Base-by-base conservation (phyloP, 345 rosid species). In the Eucalyptus dawsonii region DNA sequence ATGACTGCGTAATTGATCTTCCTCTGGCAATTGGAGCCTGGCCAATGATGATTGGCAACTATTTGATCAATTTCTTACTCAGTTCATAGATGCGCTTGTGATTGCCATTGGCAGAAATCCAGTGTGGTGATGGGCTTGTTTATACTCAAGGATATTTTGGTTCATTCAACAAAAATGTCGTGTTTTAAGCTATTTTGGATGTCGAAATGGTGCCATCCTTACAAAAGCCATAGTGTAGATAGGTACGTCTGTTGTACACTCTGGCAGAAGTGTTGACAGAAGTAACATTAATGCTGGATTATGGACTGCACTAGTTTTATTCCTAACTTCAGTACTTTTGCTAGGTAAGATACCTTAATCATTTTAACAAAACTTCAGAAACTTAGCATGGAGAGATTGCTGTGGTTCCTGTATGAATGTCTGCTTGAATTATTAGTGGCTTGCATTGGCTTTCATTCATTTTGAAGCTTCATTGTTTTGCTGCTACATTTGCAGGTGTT, bases 401-500 rank as follows among this genome's bases (percentile, higher is more conserved):
- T 12, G 3, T 21, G 85, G 9, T 76, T 40, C 15, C 16, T 76
- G 47, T 76, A 37, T 40, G 47, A 76, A 76, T 40, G 83, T 14
- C 47, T 76, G 47, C 85, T 76, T 76, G 85, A 15, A 76, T 40
- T 76, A 40, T 76, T 25, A 40, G 47, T 40, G 47, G 47, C 47
- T 40, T 76, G 29, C 47, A 76, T 5, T 40, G 83, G 85, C 47
- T 76, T 76, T 76, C 29, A 40, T 76, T 76, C 47, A 76, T 76
- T 76, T 40, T 76, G 85, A 76, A 76, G 47, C 15, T 40, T 40
- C 85, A 40, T 21, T 37, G 9, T 37, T 76, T 76, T 76, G 47
- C 85, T 40, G 29, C 47, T 76, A 40, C 29, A 40, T 76, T 76
- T 76, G 42, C 93, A 97, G 99, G 99, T 97, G 49, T 92, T 98